Evolutionary conservation across 208 protist genomes (phyloP).

Genomic region (Porcisia deanei): DNA sequence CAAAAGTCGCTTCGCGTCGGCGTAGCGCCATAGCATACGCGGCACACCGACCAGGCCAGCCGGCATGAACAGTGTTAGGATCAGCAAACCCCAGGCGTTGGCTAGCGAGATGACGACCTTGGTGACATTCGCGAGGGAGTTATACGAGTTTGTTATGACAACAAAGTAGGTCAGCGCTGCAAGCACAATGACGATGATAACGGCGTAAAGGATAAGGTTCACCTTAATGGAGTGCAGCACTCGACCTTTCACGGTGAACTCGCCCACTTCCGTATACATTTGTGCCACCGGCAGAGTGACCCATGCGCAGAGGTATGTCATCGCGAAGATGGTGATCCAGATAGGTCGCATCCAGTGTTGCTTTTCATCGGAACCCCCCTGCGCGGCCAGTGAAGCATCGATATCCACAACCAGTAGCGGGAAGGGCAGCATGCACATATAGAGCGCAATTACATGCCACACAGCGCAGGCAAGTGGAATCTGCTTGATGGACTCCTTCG

Average conservation of each 20-base stretch:
- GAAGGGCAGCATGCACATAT: constrained; percentile 81
- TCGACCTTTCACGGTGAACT: constrained; percentile 67
- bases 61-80: constrained; percentile 88
- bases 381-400: constrained; percentile 56
- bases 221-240: constrained; percentile 71
- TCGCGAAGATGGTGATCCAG: constrained; percentile 86
- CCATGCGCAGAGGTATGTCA: constrained; percentile 89
- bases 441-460: constrained; percentile 80
- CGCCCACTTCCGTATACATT: constrained; percentile 82
- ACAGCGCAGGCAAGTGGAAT: constrained; percentile 67
- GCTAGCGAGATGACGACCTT: constrained; percentile 85
- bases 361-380: constrained; percentile 13
- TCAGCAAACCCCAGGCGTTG: constrained; percentile 90
- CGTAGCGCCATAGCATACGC: constrained; percentile 81
- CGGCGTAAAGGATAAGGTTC: constrained; percentile 84
- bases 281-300: constrained; percentile 85
- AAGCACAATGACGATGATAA: constrained; percentile 66
- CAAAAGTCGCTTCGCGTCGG: constrained; percentile 59
- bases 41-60: constrained; percentile 86
- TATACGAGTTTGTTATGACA: constrained; percentile 77
- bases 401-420: constrained; percentile 89
- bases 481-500: constrained; percentile 58
- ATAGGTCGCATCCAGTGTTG: constrained; percentile 73
- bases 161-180: constrained; percentile 77
- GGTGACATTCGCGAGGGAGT: constrained; percentile 45